phyloP scores from a whole-genome alignment of 1,284 basidiomycete genomes.

The Marasmius sp. region DNA sequence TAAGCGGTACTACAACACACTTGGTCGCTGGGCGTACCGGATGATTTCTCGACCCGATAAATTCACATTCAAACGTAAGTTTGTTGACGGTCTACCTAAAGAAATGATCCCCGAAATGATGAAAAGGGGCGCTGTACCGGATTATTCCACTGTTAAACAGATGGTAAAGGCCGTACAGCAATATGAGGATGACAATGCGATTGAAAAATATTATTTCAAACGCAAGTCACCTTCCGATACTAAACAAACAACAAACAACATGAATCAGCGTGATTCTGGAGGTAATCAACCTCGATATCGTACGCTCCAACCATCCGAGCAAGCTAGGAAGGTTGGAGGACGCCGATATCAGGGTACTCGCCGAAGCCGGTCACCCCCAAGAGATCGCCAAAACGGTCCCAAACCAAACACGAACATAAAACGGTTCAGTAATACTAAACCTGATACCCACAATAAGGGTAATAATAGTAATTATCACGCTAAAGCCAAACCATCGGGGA shows the following conservation, averaged over 20 bases:
- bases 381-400: too few relatives aligned
- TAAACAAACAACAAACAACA: too few relatives aligned
- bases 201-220: not conserved
- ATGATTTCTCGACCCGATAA: slow-evolving; percentile 12
- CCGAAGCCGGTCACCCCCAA: too few relatives aligned
- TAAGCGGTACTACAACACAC: slow-evolving; percentile 12
- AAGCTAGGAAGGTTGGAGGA: too few relatives aligned
- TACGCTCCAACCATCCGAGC: too few relatives aligned
- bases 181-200: not conserved
- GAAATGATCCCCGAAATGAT: slow-evolving; percentile 1
- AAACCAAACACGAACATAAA: too few relatives aligned
- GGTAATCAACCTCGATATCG: too few relatives aligned
- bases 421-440: not conserved
- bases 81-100: slow-evolving; percentile 5
- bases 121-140: not conserved
- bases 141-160: not conserved
- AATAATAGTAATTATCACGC: too few relatives aligned
- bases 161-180: not conserved
- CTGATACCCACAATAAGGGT: too few relatives aligned
- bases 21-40: slow-evolving; percentile 2
- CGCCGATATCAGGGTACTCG: too few relatives aligned
- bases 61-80: slow-evolving; percentile 8
- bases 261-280: too few relatives aligned
- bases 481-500: not conserved
- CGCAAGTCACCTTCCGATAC: too few relatives aligned